These are phyloP conservation scores for Melaleuca alternifolia DNA, from an alignment of 345 rosid genomes.

Conservation along the genomic window DNA sequence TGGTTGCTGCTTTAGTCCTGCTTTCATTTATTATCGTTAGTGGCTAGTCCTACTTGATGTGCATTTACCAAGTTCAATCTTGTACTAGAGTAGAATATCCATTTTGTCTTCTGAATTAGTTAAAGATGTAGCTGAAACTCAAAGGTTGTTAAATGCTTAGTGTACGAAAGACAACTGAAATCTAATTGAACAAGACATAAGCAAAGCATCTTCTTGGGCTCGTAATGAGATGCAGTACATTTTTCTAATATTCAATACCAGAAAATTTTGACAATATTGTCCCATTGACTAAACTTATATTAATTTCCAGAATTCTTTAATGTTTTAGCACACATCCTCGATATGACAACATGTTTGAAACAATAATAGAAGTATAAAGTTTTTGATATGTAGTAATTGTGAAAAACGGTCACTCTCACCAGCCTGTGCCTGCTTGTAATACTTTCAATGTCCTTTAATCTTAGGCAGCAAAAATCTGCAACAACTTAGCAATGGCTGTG, in stretches of 20 bases:
- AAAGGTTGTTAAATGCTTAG: neutral
- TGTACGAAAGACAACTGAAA: neutral
- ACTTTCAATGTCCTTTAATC: neutral
- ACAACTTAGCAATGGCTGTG: conserved; percentile 88
- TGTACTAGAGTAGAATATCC: neutral
- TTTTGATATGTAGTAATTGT: neutral
- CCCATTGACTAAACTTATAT: neutral
- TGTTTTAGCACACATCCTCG: neutral
- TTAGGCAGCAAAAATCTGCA: conserved; percentile 95
- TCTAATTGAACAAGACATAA: neutral
- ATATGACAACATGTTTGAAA: neutral
- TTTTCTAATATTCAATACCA: neutral
- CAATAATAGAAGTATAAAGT: neutral
- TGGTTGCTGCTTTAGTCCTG: neutral
- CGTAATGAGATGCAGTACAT: neutral
- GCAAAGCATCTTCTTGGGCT: neutral
- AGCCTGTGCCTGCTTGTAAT: neutral
- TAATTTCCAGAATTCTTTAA: neutral
- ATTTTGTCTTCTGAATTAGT: neutral
- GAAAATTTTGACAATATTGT: neutral
- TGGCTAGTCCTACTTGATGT: neutral
- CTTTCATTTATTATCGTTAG: neutral
- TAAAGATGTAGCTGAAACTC: neutral
- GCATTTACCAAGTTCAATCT: neutral
- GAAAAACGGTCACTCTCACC: neutral